These are phyloP conservation scores for Eimeria acervulina DNA, from an alignment of 169 alveolate species.

Conservation along the genomic window DNA sequence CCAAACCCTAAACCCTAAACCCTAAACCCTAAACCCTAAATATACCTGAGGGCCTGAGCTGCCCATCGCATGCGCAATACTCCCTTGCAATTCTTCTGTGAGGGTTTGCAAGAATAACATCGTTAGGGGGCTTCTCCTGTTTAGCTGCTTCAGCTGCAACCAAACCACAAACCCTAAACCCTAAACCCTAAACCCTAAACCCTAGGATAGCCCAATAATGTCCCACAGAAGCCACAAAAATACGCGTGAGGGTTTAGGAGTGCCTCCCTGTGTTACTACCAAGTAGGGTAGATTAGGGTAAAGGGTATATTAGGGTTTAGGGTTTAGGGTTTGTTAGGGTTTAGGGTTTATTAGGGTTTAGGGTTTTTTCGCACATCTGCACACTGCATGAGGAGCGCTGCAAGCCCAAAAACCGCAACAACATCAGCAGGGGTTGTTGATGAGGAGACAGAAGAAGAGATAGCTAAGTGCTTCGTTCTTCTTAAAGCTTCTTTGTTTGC, in stretches of 20 bases:
- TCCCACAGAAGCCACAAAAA: too few species aligned
- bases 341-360: not conserved
- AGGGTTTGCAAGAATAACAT: conserved; percentile 67
- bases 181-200: conserved; percentile 1
- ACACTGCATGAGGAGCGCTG: conserved; percentile 62
- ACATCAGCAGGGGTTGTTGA: conserved; percentile 61
- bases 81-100: conserved; percentile 67
- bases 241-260: not conserved
- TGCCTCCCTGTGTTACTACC: not conserved
- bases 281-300: not conserved
- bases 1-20: not conserved
- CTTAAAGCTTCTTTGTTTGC: not conserved
- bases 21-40: not conserved
- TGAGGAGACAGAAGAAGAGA: not conserved
- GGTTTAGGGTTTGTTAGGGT: not conserved
- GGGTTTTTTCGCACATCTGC: conserved; percentile 49
- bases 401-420: conserved; percentile 64
- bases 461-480: not conserved
- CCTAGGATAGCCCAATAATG: not conserved
- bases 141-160: conserved; percentile 68
- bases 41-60: conserved; percentile 66
- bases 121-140: conserved; percentile 59
- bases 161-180: not conserved
- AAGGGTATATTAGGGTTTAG: not conserved
- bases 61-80: conserved; percentile 49